A percentile compares a stretch with the other conserved stretches of the same genome.
These are phyloP conservation scores for Penicillium lagena DNA, from an alignment of 495 filamentous ascomycete genomes.

Conservation along the genomic window DNA sequence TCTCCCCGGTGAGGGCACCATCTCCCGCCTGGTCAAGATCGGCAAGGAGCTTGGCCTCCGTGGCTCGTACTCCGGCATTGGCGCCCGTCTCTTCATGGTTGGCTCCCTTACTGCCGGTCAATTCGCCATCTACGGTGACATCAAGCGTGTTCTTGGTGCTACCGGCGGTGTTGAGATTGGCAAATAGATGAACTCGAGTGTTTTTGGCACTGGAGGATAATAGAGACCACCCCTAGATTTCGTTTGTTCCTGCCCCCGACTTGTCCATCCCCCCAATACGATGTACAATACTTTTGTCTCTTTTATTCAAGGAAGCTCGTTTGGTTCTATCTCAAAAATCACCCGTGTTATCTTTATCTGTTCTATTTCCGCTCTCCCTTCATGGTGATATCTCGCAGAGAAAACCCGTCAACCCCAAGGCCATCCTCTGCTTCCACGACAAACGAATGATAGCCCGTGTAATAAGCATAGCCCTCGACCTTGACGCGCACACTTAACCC, in stretches of 20 bases:
- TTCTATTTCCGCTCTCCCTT: neutral
- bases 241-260: conserved; percentile 11
- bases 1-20: conserved; percentile 89
- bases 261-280: conserved; percentile 22
- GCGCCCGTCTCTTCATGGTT: conserved; percentile 57
- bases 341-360: neutral
- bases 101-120: conserved; percentile 83
- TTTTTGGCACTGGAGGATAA: conserved; percentile 24
- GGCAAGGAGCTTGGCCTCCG: conserved; percentile 85
- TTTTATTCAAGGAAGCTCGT: conserved; percentile 26
- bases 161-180: conserved; percentile 75
- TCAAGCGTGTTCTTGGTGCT: conserved; percentile 52
- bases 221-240: conserved; percentile 34
- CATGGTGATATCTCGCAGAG: conserved; percentile 1
- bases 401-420: conserved; percentile 7
- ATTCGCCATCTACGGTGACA: conserved; percentile 90
- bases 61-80: conserved; percentile 87
- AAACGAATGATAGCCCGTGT: conserved; percentile 10
- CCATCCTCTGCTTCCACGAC: conserved; percentile 10
- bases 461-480: conserved; percentile 9
- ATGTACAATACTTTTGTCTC: conserved; percentile 31
- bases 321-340: conserved; percentile 11
- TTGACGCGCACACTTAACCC: conserved; percentile 2
- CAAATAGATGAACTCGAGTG: conserved; percentile 30
- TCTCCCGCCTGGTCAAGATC: conserved; percentile 89